Base-by-base conservation (phyloP, 1,284 basidiomycete genomes). In the Cryptococcus sp. region DNA sequence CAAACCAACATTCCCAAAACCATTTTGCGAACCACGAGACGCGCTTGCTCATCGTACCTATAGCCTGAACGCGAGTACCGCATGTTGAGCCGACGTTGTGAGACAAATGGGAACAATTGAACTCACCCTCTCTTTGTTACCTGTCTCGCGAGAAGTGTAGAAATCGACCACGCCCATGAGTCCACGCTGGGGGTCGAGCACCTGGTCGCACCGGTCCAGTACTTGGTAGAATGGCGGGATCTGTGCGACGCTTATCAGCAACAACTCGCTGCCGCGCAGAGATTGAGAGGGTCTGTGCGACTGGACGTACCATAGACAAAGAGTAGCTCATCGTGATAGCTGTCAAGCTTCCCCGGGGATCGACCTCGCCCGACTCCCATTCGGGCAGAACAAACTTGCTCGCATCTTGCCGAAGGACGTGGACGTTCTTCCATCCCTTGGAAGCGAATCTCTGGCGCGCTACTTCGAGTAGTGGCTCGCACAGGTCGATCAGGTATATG, bases 1-100 rank as follows among this genome's bases (percentile, higher is more conserved):
- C 86, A 74, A 90, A 90, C 88, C 87, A 88, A 49, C 86, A 86
- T 66, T 87, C 86, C 88, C 88, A 91, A 80, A 91, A 91, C 86
- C 87, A 87, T 13, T 88, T 83, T 42, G 84, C 84, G 57, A 89
- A 78, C 87, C 87, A 90, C 8, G 85, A 85, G 56, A 87, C 87
- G 61, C 88, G 84, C 54, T 88, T 86, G 66, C 83, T 84, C 10
- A 82, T 81, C 0, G 87, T 88, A 2, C 88, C 88, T 50, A 89
- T 88, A 0, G 88, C 85, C 72, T 79, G 10, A 50, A 56, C 57
- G 65, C 5, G 31, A 35, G 31, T 35, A 10, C 10, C 8, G 10
- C 31, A 47, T 54, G 61, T 50, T 62, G 67, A 66, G 53, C 27
- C 19, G 22, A 39, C 16, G n/a, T 45, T 22, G 7, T 6, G 15